Percentiles rank a stretch among this genome's conserved stretches.
phyloP scores from a whole-genome alignment of 805 yeast species.

The Sugiyamaella valdiviana region DNA sequence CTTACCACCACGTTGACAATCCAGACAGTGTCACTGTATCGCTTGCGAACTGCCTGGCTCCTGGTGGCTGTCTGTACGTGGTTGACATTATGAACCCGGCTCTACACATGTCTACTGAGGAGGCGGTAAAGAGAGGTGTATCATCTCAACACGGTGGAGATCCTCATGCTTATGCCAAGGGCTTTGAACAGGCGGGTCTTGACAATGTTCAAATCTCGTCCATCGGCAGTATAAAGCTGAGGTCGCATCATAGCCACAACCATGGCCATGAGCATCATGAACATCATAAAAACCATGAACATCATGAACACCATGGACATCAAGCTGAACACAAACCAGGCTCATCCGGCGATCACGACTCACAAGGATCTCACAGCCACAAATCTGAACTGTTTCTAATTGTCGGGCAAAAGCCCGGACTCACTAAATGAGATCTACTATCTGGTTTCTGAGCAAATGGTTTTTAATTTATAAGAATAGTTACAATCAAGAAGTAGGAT shows the following conservation, averaged over 20 bases:
- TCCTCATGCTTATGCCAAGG: slow-evolving; percentile 3
- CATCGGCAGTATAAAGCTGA: slow-evolving; percentile 9
- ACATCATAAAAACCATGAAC: too few relatives aligned
- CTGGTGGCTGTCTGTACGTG: slow-evolving; percentile 20
- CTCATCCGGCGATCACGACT: too few relatives aligned
- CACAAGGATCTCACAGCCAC: too few relatives aligned
- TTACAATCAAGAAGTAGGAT: not conserved
- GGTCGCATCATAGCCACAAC: slow-evolving; percentile 1
- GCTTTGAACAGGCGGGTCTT: slow-evolving; percentile 11
- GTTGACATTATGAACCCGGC: slow-evolving; percentile 12
- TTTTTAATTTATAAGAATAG: not conserved
- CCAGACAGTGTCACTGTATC: slow-evolving; percentile 9
- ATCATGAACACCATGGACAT: too few relatives aligned
- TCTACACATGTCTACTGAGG: slow-evolving; percentile 9
- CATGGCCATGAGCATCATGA: not conserved
- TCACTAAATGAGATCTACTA: not conserved
- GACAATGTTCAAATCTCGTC: slow-evolving; percentile 1
- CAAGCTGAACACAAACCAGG: too few relatives aligned
- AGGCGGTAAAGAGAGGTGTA: slow-evolving; percentile 10
- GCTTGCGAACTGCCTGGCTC: slow-evolving; percentile 13
- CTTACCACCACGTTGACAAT: slow-evolving; percentile 24
- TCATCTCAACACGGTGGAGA: slow-evolving; percentile 12
- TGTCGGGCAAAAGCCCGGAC: slow-evolving; percentile 6
- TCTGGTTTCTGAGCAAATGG: not conserved
- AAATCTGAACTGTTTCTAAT: slow-evolving; percentile 10